Conservation (phyloP, 225 moss, liverwort and hornwort species). For the Physcomitrium patens region DNA sequence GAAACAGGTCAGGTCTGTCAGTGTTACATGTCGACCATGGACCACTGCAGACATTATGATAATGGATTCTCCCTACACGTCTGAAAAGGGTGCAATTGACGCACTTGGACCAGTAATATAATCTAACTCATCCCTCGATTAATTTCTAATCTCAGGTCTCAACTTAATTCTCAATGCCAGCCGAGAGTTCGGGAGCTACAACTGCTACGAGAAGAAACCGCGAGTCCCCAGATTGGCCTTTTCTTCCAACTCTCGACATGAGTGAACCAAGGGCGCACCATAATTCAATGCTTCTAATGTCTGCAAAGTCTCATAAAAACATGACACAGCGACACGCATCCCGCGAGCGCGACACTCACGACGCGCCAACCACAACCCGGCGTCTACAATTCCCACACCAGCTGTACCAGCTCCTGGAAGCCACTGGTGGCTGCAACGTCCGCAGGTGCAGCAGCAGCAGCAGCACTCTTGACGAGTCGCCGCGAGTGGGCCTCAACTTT, state of each 20-base stretch:
- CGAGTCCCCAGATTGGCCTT: too few relatives aligned
- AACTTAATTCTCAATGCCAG: constrained; percentile 28
- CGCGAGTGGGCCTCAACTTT: constrained; percentile 4
- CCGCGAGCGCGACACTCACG: constrained; percentile 1
- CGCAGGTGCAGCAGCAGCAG: constrained; percentile 25
- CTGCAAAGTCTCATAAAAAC: not conserved
- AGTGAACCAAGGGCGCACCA: not conserved
- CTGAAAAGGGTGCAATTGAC: not conserved
- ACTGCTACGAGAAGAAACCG: not conserved
- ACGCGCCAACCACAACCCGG: not conserved
- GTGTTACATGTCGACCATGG: constrained; percentile 4
- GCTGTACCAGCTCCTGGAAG: constrained; percentile 37
- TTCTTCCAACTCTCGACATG: too few relatives aligned
- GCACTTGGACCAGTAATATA: constrained; percentile 13
- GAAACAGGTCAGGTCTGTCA: constrained; percentile 38
- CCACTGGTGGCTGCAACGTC: constrained; percentile 38
- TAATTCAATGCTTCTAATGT: constrained; percentile 21
- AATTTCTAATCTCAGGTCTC: not conserved
- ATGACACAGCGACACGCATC: constrained; percentile 11
- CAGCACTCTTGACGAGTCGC: not conserved
- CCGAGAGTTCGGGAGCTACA: not conserved
- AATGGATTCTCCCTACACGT: not conserved
- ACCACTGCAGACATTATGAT: constrained; percentile 20
- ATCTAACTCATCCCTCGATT: not conserved
- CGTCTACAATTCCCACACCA: constrained; percentile 21